Percentiles rank a stretch among this genome's conserved stretches.
Evolutionary conservation across 352 stramenopile genomes (phyloP).

Genomic region (Aphanomyces invadans): DNA sequence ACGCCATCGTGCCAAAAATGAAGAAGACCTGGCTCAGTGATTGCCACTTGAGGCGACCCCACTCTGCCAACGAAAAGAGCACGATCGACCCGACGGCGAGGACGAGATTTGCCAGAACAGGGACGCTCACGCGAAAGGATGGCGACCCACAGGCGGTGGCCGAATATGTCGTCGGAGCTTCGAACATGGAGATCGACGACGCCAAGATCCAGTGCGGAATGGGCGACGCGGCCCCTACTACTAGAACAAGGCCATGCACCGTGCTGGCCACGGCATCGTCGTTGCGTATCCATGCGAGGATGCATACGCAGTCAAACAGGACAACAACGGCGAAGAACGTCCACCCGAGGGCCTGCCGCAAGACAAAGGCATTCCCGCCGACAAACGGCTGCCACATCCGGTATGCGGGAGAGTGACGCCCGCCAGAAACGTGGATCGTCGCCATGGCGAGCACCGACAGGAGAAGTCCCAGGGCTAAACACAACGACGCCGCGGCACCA

Average conservation of each 20-base stretch:
- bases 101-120: conserved; percentile 30
- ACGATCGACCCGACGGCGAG: conserved; percentile 29
- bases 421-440: conserved; percentile 32
- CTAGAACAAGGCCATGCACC: conserved; percentile 27
- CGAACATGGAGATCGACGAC: conserved; percentile 31
- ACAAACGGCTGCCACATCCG: conserved; percentile 43
- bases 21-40: conserved; percentile 34
- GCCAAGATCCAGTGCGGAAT: conserved; percentile 35
- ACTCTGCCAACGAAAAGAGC: conserved; percentile 35
- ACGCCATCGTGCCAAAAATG: conserved; percentile 37
- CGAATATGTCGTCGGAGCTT: neutral
- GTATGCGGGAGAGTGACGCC: conserved; percentile 29
- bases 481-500: conserved; percentile 26
- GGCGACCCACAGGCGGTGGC: conserved; percentile 4
- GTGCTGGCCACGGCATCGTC: conserved; percentile 22
- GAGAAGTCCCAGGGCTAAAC: conserved; percentile 26
- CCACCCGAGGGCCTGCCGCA: conserved; percentile 48
- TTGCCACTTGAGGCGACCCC: conserved; percentile 28
- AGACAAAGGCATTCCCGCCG: conserved; percentile 37
- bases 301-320: conserved; percentile 41
- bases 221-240: conserved; percentile 32
- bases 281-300: conserved; percentile 28
- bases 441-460: conserved; percentile 32
- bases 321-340: conserved; percentile 42
- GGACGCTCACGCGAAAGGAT: conserved; percentile 27